These are phyloP conservation scores for Phytophthora podocarpi DNA, from an alignment of 352 stramenopile genomes.

Conservation along the genomic window DNA sequence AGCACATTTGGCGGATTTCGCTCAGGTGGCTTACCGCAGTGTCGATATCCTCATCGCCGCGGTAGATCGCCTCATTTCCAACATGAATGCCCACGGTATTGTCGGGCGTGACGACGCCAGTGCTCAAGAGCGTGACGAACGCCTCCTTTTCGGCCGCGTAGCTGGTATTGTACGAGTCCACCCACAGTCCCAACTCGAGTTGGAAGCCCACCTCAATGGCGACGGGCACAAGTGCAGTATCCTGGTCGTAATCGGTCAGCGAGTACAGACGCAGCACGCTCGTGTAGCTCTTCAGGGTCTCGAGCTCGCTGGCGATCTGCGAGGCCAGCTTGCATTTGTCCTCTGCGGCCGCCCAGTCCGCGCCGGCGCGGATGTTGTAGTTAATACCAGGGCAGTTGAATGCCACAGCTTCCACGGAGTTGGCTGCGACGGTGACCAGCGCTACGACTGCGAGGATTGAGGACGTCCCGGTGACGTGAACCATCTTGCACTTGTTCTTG, in stretches of 20 bases:
- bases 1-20: conserved; percentile 44
- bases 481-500: conserved; percentile 12
- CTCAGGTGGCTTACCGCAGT: conserved; percentile 8
- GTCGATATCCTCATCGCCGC: background rate
- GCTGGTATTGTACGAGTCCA: conserved; percentile 32
- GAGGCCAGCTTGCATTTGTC: conserved; percentile 43
- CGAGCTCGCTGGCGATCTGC: conserved; percentile 52
- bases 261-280: conserved; percentile 67
- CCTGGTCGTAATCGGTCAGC: conserved; percentile 49
- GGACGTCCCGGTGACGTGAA: conserved; percentile 15
- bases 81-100: background rate
- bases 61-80: background rate
- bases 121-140: conserved; percentile 36
- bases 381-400: conserved; percentile 60
- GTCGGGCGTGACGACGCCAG: background rate
- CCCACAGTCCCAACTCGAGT: conserved; percentile 63
- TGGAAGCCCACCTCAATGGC: conserved; percentile 44
- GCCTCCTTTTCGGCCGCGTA: conserved; percentile 36
- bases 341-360: conserved; percentile 38
- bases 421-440: conserved; percentile 12
- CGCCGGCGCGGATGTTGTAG: conserved; percentile 63
- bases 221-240: conserved; percentile 34
- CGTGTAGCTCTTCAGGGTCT: conserved; percentile 37
- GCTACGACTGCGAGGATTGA: conserved; percentile 16
- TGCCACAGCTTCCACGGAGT: conserved; percentile 12